phyloP scores from a whole-genome alignment of 202 grass and related monocot species.

The Setaria italica region DNA sequence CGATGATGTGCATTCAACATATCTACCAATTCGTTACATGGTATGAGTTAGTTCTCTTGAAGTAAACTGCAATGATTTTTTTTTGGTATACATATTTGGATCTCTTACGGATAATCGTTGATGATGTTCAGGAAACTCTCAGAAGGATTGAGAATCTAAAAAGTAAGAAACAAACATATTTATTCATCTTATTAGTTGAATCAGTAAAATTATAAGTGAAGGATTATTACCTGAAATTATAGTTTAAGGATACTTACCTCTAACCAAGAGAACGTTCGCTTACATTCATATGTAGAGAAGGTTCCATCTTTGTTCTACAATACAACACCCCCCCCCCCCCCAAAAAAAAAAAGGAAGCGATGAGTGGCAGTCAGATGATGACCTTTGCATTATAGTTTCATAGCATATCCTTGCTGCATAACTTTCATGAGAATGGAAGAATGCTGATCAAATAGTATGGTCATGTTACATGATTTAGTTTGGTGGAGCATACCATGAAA shows the following conservation, averaged over 20 bases:
- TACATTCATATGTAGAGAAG: slow-evolving; percentile 47
- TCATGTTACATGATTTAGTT: neutral
- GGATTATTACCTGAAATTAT: too few relatives aligned
- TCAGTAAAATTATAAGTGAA: too few relatives aligned
- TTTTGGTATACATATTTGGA: too few relatives aligned
- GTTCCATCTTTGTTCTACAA: slow-evolving; percentile 54
- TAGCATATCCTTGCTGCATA: too few relatives aligned
- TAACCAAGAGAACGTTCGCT: slow-evolving; percentile 23
- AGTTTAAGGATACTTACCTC: slow-evolving; percentile 28
- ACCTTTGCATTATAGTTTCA: too few relatives aligned
- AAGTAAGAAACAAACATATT: neutral
- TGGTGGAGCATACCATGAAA: slow-evolving; percentile 41
- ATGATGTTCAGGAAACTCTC: neutral
- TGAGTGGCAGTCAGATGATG: too few relatives aligned
- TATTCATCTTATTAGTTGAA: too few relatives aligned
- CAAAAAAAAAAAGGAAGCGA: neutral
- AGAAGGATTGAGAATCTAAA: neutral
- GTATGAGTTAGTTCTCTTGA: too few relatives aligned
- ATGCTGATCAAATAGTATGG: neutral
- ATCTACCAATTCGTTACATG: neutral
- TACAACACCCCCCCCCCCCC: too few relatives aligned
- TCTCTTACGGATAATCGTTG: neutral
- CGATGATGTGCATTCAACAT: neutral
- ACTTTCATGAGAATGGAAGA: too few relatives aligned
- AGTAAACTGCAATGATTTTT: too few relatives aligned